Base-by-base conservation (phyloP, 2,329 filamentous ascomycete genomes). In the Acephala macrosclerotiorum region DNA sequence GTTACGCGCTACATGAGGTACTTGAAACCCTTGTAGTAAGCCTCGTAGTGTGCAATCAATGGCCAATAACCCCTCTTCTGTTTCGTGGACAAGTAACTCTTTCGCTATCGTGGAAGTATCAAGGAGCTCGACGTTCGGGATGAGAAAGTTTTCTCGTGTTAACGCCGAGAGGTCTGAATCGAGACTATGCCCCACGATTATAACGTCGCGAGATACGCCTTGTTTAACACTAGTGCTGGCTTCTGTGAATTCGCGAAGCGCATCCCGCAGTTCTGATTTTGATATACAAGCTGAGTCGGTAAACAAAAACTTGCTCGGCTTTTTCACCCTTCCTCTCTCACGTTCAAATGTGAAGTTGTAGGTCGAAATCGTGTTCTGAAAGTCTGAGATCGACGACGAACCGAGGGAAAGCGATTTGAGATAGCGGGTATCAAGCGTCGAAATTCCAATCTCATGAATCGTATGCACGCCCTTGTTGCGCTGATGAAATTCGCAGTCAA, bases 401-500 rank as follows among this genome's bases (percentile, higher is more conserved):
- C 2, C 5, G 4, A 16, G 9, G 25, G 25, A 51, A 11, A 51
- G 11, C 2, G 3, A 2, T 51, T 18, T 26, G 22, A 51, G 47
- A 16, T 29, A 11, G 25, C 22, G 8, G 29, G 47, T 51, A 29
- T 51, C 47, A 5, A 51, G 16, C 2, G 18, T 51, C 14, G 47
- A 51, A 8, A 51, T 51, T 26, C 47, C 47, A 5, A 51, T 51
- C 42, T 47, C 42, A 11, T 18, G 42, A 22, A 47, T 47, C 18
- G 18, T 22, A 20, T n/a, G 2, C 18, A 9, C 5, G n/a, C 42
- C 18, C 4, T 9, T 9, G 4, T 33, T 33, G 9, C 4, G 29
- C 18, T 42, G 38, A 42, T 42, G 38, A 12, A 51, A 51, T 51
- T 51, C 47, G 25, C 47, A 51, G 14, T 29, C 47, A 16, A 51